These are phyloP conservation scores for Rhizopus arrhizus DNA, from an alignment of 371 early-diverging fungal species.

Conservation along the genomic window DNA sequence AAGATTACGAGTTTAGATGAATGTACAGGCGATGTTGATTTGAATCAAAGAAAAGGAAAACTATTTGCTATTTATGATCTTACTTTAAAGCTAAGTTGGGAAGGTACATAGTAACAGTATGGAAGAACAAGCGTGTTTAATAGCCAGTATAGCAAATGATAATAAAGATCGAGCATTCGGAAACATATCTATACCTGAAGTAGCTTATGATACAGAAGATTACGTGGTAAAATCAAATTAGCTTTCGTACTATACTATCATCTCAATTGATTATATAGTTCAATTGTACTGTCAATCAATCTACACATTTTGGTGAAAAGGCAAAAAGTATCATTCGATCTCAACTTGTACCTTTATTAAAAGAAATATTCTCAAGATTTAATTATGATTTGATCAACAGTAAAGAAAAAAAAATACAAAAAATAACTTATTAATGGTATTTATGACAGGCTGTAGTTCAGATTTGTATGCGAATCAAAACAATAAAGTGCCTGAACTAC, in stretches of 20 bases:
- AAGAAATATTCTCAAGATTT: constrained; percentile 65
- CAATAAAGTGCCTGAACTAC: constrained; percentile 4
- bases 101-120: constrained; percentile 15
- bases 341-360: constrained; percentile 59
- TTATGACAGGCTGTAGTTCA: constrained; percentile 61
- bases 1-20: constrained; percentile 60
- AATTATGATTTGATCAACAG: constrained; percentile 70
- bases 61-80: constrained; percentile 88
- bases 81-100: constrained; percentile 48
- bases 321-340: constrained; percentile 62
- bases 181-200: constrained; percentile 79
- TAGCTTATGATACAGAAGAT: constrained; percentile 81
- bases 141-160: neutral
- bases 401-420: constrained; percentile 22
- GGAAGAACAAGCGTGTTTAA: neutral
- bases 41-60: constrained; percentile 93
- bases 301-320: constrained; percentile 23
- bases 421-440: no score
- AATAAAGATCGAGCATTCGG: constrained; percentile 66
- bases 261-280: constrained; percentile 43
- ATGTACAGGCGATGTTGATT: constrained; percentile 82
- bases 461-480: constrained; percentile 71
- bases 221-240: constrained; percentile 58
- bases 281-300: constrained; percentile 63
- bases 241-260: neutral